Base-by-base conservation (phyloP, 768 basidiomycete genomes). In the Lactarius psammicola region DNA sequence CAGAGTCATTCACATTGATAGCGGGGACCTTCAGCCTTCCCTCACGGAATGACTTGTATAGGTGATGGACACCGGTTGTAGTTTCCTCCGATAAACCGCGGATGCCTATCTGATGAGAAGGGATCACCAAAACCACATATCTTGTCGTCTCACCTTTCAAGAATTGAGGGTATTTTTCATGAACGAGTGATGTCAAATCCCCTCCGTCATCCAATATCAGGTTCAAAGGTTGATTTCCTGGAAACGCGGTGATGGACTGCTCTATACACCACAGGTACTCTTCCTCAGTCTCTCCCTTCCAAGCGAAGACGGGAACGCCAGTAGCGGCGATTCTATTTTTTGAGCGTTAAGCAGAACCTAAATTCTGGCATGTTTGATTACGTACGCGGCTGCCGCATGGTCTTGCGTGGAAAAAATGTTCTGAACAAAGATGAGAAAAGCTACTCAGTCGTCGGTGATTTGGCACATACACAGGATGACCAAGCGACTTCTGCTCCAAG, bases 351-450 rank as follows among this genome's bases (percentile, higher is more conserved):
- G 56, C 67, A 18, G 23, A 34, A 44, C 69, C 26, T 51, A 56
- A 62, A 30, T 15, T 40, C 55, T 54, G 42, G 3, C 28, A 57
- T 1, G 17, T 30, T 38, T 51, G 4, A 23, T 23, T 18, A 84
- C 89, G 74, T 76, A 93, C 90, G 93, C 97, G 70, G 97, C 91
- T 60, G 97, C 97, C 61, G 97, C 97, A 80, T 99, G 97, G 77
- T 99, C 97, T 80, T 99, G 97, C 59, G 97, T 99, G 58, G 97
- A 98, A 82, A 96, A 99, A 77, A 99, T 99, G 82, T 99, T 97
- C 93, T 94, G 68, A 51, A 38, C 23, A 56, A 54, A n/a, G n/a
- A 59, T 60, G 28, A 61, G 59, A 36, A 38, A 40, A 13, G 31
- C 23, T 51, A 17, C 60, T 20, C 42, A 57, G 59, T 40, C 26